Base-by-base conservation (phyloP, 2,329 filamentous ascomycete genomes). In the Beauveria australis region DNA sequence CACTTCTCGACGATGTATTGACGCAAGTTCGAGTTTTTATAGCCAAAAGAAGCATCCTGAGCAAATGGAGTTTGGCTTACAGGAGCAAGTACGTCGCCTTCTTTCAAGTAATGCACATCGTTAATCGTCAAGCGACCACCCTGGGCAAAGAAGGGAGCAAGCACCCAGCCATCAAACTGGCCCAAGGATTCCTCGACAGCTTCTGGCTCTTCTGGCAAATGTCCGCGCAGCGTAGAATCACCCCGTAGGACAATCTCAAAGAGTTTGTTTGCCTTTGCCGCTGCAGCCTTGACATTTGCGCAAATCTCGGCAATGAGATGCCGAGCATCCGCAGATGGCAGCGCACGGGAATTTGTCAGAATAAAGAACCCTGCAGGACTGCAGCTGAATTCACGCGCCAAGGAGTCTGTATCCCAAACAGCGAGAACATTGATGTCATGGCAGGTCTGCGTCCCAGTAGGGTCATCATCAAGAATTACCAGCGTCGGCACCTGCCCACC, bases 401-500 rank as follows among this genome's bases (percentile, higher is more conserved):
- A 71, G 0, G 76, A 78, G 1, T 70, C 64, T 8, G 74, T 65
- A 62, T 80, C 77, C 81, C 81, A 84, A 1, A 78, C 76, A 3
- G 80, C 81, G 33, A 85, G 71, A 3, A 85, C 81, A 57, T 75
- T 71, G 63, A 85, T 80, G 64, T 80, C 76, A 66, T 84, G 80
- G 67, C 81, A 83, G 5, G 82, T 85, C 65, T 85, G 82, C 0
- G 81, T 85, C 19, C 81, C 81, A 0, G 82, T 85, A 37, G 81
- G 81, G 61, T 84, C 81, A 63, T 84, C 81, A 61, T 84, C 81
- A 5, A 80, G 71, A 0, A 73, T 73, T 4, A 80, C 74, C 7
- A 77, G 69, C 9, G 71, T 66, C 14, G 72, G 71, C 5, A 69
- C 65, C 3, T 67, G 54, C 14, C 64, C 62, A 22, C 57, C 63